Percentiles rank a stretch among this genome's conserved stretches.
These are phyloP conservation scores for Halophytophthora polymorphica DNA, from an alignment of 352 stramenopile species.

Conservation along the genomic window DNA sequence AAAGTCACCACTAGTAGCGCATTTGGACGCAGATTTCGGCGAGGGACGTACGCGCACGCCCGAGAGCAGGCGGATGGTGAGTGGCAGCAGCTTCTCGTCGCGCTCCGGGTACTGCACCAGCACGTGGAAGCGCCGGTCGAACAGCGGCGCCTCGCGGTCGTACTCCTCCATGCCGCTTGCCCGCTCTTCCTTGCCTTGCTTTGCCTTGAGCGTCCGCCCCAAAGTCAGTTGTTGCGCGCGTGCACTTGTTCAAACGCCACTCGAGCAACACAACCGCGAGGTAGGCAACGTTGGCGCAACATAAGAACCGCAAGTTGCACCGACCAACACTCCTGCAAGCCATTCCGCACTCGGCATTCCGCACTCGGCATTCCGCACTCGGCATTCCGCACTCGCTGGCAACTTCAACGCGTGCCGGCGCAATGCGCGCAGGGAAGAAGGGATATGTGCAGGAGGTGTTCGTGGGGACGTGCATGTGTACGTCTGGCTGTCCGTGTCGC, in stretches of 20 bases:
- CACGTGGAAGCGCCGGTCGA: conserved; percentile 80
- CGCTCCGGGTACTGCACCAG: conserved; percentile 79
- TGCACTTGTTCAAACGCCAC: no score
- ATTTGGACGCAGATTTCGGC: neutral
- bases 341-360: no score
- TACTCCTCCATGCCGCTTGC: conserved; percentile 67
- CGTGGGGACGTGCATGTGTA: no score
- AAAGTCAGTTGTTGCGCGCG: neutral
- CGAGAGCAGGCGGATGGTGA: conserved; percentile 76
- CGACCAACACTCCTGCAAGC: no score
- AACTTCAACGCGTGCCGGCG: no score
- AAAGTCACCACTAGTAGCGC: no score
- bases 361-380: neutral
- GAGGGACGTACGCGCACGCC: conserved; percentile 60
- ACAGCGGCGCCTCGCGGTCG: conserved; percentile 75
- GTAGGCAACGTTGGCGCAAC: no score
- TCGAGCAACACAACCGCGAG: no score
- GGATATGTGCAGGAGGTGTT: no score
- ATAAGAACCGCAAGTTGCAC: no score
- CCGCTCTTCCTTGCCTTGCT: conserved; percentile 2
- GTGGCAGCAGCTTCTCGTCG: conserved; percentile 70
- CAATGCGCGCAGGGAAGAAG: no score
- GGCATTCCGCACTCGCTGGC: neutral
- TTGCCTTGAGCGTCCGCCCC: neutral
- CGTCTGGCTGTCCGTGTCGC: no score